These are phyloP conservation scores for Stropharia rugosoannulata DNA, from an alignment of 768 basidiomycete genomes.

Conservation along the genomic window DNA sequence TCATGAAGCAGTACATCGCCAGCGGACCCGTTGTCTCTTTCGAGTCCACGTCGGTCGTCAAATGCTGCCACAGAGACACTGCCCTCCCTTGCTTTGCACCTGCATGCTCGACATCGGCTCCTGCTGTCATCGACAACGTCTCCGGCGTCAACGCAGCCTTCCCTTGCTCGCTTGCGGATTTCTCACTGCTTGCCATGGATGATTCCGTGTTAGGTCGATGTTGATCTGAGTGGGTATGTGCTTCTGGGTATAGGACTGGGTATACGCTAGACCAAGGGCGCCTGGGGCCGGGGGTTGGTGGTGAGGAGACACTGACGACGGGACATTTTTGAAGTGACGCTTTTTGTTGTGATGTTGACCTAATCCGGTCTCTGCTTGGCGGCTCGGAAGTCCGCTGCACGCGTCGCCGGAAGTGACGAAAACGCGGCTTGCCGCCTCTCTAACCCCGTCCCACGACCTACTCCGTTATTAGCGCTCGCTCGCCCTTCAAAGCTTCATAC, in stretches of 20 bases:
- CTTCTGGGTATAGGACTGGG: background rate
- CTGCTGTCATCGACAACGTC: slow-evolving; percentile 6
- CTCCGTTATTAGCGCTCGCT: background rate
- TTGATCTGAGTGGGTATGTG: background rate
- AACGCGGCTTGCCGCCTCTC: slow-evolving; percentile 10
- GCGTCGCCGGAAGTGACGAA: slow-evolving; percentile 10
- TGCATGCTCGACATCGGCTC: slow-evolving; percentile 16
- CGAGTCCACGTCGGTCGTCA: slow-evolving; percentile 52
- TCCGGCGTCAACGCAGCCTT: background rate
- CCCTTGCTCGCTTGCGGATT: background rate
- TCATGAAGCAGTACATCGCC: slow-evolving; percentile 75
- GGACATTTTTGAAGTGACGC: slow-evolving; percentile 8
- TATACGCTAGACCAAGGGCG: background rate
- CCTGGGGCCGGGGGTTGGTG: background rate
- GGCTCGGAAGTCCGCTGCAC: slow-evolving; percentile 20
- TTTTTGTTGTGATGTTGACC: slow-evolving; percentile 9
- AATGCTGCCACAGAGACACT: slow-evolving; percentile 37
- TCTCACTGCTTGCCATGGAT: background rate
- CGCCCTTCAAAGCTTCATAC: background rate
- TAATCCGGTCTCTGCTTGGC: slow-evolving; percentile 14
- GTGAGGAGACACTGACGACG: background rate
- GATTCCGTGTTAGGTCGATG: background rate
- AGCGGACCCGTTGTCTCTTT: slow-evolving; percentile 49
- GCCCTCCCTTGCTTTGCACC: background rate
- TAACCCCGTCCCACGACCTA: slow-evolving; percentile 13